Evolutionary conservation across 331 rosid species (phyloP), one percentile per base, ranked within the genome.

Genomic region (Malus hybrid): DNA sequence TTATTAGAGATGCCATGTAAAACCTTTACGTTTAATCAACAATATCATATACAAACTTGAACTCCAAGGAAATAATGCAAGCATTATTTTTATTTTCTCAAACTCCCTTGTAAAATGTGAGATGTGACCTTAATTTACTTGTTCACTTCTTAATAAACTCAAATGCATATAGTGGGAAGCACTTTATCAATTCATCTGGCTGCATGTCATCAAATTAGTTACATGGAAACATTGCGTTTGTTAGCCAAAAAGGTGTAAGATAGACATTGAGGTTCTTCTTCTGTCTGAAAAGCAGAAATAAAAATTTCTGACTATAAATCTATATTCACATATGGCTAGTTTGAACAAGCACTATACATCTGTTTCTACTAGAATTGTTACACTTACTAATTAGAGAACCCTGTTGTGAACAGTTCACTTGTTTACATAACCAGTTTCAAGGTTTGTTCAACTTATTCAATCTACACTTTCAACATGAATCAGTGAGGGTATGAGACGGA

Each of bases 1-100:
- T 94, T 90, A 92, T 87, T 83, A 84, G 87, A 87, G 81, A 77
- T 84, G 71, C 70, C 75, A 79, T 74, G 76, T 31, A 56, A 82
- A 79, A 71, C 67, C 31, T 39, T 59, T 15, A 33, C 48, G 15
- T 19, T 39, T 39, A 39, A 39, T 9, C 46, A 39, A 39, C 46
- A 39, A 39, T 39, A 39, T 39, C 46, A 39, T 39, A 0, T 39
- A 39, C 46, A 39, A 39, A 39, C 12, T 39, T 39, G 3, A 39
- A 39, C 46, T 39, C 13, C 32, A 46, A 54, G 44, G 48, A 44
- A 39, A 61, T 13, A 18, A 48, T 10, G 67, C 15, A 80, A 61
- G 13, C 3, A 33, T 32, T 54, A 3, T 28, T 6, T 46, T 18
- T 19, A 19, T 44, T 73, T 14, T 62, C 31, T 7, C 20, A 63